Percentiles rank a stretch among this genome's conserved stretches.
Conservation (phyloP, 352 stramenopile genomes). For the Phytophthora pini region DNA sequence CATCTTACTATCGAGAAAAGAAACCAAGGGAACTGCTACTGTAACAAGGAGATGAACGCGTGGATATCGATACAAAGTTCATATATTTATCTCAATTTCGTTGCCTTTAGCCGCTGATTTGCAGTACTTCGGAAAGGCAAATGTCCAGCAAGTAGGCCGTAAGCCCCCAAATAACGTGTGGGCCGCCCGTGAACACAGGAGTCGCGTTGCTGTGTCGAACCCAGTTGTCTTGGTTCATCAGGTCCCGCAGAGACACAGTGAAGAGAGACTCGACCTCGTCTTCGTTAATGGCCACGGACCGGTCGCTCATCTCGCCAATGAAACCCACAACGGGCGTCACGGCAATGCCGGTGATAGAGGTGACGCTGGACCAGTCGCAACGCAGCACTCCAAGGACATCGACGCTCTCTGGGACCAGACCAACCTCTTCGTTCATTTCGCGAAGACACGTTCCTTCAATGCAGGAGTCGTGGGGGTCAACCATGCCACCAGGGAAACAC, state of each 20-base stretch:
- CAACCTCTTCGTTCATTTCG: conserved; percentile 98
- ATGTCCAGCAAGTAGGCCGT: conserved; percentile 96
- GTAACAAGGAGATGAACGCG: neutral
- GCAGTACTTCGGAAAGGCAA: conserved; percentile 74
- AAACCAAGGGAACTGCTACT: conserved; percentile 1
- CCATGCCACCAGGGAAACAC: conserved; percentile 97
- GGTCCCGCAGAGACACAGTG: conserved; percentile 91
- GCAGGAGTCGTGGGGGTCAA: conserved; percentile 91
- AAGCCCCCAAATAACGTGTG: conserved; percentile 97
- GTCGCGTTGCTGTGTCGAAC: conserved; percentile 81
- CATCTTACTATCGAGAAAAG: conserved; percentile 11
- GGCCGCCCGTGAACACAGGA: conserved; percentile 94
- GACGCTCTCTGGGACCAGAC: conserved; percentile 77
- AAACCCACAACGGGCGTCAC: conserved; percentile 98
- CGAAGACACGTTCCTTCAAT: conserved; percentile 97
- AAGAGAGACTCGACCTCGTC: conserved; percentile 97
- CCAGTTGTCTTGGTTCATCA: conserved; percentile 90
- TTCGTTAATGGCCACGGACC: conserved; percentile 93
- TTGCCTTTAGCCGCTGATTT: conserved; percentile 33
- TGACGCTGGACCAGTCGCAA: conserved; percentile 97
- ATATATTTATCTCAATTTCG: conserved; percentile 23
- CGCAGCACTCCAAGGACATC: conserved; percentile 94
- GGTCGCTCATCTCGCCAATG: conserved; percentile 93
- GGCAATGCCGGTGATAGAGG: conserved; percentile 95
- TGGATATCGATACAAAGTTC: conserved; percentile 29